A percentile compares a stretch with the other conserved stretches of the same genome.
Evolutionary conservation across 441 rosid species (phyloP).

Genomic region (Corymbia calophylla): DNA sequence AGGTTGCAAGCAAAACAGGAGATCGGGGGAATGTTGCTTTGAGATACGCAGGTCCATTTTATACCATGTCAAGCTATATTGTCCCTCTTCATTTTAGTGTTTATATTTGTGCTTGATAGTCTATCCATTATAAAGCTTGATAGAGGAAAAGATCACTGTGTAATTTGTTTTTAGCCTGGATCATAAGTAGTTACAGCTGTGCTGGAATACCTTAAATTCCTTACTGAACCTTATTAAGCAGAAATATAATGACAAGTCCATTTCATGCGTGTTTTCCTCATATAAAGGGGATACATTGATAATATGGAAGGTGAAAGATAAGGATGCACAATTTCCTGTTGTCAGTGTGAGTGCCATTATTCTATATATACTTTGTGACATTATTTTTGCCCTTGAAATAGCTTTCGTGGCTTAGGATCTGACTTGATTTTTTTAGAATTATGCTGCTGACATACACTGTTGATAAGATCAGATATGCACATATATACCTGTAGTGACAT

Average conservation of each 20-base stretch:
- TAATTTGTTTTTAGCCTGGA: not conserved
- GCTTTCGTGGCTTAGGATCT: not conserved
- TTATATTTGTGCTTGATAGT: not conserved
- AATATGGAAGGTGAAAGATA: not conserved
- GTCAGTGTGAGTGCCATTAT: not conserved
- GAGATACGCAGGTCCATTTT: slow-evolving; percentile 56
- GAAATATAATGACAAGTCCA: not conserved
- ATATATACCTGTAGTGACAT: not conserved
- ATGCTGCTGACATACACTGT: not conserved
- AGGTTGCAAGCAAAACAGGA: slow-evolving; percentile 80
- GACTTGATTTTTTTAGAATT: not conserved
- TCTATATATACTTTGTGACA: not conserved
- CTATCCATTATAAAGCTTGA: not conserved
- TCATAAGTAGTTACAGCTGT: not conserved
- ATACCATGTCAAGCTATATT: not conserved
- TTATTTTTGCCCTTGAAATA: not conserved
- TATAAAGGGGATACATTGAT: not conserved
- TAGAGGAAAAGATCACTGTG: not conserved
- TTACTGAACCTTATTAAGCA: not conserved
- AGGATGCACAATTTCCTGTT: not conserved
- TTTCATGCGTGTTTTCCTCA: not conserved
- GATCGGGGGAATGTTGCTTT: slow-evolving; percentile 45
- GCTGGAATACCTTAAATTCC: not conserved
- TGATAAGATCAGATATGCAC: not conserved
- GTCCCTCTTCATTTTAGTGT: not conserved